Conservation (phyloP, 192 early-diverging fungal species). For the Coemansia sp. region DNA sequence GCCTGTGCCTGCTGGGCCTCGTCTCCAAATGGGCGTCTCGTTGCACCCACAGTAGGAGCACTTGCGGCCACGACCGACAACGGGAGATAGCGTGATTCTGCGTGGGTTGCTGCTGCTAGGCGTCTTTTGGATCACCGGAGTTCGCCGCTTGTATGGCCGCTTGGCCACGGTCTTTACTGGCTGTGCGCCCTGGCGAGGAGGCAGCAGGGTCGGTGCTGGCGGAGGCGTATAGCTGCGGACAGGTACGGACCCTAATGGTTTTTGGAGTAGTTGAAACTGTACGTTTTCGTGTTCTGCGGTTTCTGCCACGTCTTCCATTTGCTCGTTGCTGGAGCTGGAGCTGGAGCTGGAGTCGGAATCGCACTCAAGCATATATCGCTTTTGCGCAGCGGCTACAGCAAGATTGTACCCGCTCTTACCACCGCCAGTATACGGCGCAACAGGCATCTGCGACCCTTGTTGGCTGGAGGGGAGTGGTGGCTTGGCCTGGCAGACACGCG, state of each 20-base stretch:
- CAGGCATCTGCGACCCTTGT: neutral
- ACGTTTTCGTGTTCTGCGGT: neutral
- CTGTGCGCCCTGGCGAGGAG: neutral
- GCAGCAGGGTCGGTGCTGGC: neutral
- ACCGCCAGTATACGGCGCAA: neutral
- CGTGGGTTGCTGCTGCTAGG: neutral
- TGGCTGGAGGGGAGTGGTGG: neutral
- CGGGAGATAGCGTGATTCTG: neutral
- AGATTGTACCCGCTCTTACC: slow-evolving; percentile 37
- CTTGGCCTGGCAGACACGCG: neutral
- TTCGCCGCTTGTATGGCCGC: neutral
- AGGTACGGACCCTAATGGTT: neutral
- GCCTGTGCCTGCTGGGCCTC: slow-evolving; percentile 66
- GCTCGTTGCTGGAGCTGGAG: neutral
- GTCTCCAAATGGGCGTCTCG: slow-evolving; percentile 76
- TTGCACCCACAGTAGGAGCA: slow-evolving; percentile 66
- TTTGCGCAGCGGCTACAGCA: slow-evolving; percentile 10
- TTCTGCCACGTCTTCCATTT: neutral
- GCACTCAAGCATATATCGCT: neutral
- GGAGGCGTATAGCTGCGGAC: neutral
- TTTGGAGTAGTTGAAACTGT: neutral
- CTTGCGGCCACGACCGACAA: slow-evolving; percentile 31
- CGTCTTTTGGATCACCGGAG: neutral
- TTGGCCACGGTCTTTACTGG: neutral
- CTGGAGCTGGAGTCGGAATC: neutral